Percentiles rank a stretch among this genome's conserved stretches.
Conservation (phyloP, 345 rosid species). For the Sapria himalayana region DNA sequence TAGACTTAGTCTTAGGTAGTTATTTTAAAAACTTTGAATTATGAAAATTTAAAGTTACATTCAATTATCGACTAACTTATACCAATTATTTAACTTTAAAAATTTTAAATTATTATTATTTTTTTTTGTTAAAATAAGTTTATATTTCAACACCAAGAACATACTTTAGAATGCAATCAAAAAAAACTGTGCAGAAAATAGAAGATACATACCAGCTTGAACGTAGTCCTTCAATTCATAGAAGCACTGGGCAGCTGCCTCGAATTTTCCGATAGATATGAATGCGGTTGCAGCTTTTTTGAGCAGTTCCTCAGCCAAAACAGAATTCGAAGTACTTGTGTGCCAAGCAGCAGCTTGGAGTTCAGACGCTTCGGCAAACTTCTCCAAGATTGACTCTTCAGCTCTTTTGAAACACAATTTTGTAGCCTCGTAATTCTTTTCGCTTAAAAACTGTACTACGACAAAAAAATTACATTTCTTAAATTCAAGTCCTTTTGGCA, state of each 20-base stretch:
- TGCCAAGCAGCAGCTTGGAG: conserved; percentile 23
- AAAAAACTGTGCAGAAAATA: no score
- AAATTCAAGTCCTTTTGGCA: background rate
- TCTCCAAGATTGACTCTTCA: conserved; percentile 17
- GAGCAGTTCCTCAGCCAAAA: conserved; percentile 8
- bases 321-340: conserved; percentile 15
- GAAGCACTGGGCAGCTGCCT: conserved; percentile 27
- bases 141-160: no score
- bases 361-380: conserved; percentile 21
- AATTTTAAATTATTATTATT: no score
- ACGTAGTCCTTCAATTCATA: no score
- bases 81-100: no score
- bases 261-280: conserved; percentile 23
- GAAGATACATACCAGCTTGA: no score
- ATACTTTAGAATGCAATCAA: no score
- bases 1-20: no score
- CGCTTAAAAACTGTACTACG: conserved; percentile 18
- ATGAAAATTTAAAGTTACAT: no score
- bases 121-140: no score
- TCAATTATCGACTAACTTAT: no score
- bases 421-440: conserved; percentile 25
- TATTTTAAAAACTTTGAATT: no score
- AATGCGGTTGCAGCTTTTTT: conserved; percentile 32
- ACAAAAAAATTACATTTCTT: background rate
- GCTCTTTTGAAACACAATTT: conserved; percentile 30